Evolutionary conservation across 371 early-diverging fungal species (phyloP).

Genomic region (Mortierella sp.): DNA sequence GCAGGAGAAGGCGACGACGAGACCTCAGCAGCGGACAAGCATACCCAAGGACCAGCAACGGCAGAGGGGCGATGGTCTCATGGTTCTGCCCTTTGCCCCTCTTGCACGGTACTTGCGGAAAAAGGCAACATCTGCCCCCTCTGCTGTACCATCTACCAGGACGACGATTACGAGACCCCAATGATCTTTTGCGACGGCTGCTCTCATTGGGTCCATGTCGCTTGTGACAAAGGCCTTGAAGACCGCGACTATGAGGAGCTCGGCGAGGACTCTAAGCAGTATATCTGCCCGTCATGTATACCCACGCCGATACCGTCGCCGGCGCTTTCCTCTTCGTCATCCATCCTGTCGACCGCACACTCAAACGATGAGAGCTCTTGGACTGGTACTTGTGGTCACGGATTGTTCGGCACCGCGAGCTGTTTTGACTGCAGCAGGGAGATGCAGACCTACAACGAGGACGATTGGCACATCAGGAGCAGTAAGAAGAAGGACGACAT

Average conservation of each 20-base stretch:
- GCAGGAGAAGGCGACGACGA: background rate
- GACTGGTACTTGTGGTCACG: slow-evolving; percentile 7
- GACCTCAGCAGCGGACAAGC: background rate
- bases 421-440: slow-evolving; percentile 2
- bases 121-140: slow-evolving; percentile 64
- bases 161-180: slow-evolving; percentile 59
- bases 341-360: slow-evolving; percentile 29
- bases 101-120: slow-evolving; percentile 59
- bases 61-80: slow-evolving; percentile 54
- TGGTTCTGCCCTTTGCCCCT: slow-evolving; percentile 61
- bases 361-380: slow-evolving; percentile 38
- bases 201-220: slow-evolving; percentile 64
- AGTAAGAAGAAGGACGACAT: slow-evolving; percentile 47
- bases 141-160: slow-evolving; percentile 61
- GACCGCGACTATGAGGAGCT: slow-evolving; percentile 54
- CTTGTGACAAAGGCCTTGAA: slow-evolving; percentile 61
- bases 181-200: slow-evolving; percentile 72
- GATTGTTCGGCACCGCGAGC: background rate
- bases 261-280: slow-evolving; percentile 50
- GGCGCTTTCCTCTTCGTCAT: slow-evolving; percentile 40
- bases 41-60: background rate
- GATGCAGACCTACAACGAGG: slow-evolving; percentile 15
- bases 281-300: slow-evolving; percentile 58
- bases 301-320: slow-evolving; percentile 51
- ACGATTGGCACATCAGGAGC: slow-evolving; percentile 15